Evolutionary conservation across 2,329 filamentous ascomycete species (phyloP), one percentile per base, ranked within the genome.

Genomic region (Trichoderma arundinaceum): DNA sequence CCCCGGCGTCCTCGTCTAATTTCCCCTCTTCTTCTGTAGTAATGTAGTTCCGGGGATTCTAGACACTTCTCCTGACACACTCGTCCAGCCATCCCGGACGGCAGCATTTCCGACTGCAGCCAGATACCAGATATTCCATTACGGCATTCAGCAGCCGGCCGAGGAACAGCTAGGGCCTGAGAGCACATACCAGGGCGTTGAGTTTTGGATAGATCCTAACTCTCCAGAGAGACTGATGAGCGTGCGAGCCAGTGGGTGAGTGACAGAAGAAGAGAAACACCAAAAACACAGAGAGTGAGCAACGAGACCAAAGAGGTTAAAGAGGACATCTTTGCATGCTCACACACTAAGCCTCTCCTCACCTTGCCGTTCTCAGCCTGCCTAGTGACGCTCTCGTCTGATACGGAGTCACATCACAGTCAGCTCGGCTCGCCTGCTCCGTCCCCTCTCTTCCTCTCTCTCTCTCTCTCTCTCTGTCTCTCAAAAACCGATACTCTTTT

Each of bases 231-330:
- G 48, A n/a, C 4, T 32, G 46, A 19, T 13, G 28, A 33, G n/a
- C n/a, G n/a, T 28, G 4, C 22, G 4, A 28, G 22, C 22, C 12
- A 33, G 15, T 51, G 48, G 15, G 39, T 13, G 28, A 51, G 48
- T 32, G 48, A 22, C 48, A 33, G 48, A 32, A 4, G 13, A 33
- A n/a, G 13, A n/a, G 9, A 32, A 22, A 51, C 48, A 32, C 28
- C 13, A 17, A 9, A 9, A n/a, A 28, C 48, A 33, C 22, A 28
- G 22, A 28, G 22, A 3, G 22, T 28, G 22, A 10, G 2, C 10
- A 32, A 51, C 48, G 48, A 51, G 48, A n/a, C 48, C 28, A 38
- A 28, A 51, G 48, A 51, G 48, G 32, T 19, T 33, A 22, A n/a
- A 51, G 22, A 33, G 48, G 48, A 10, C 6, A 51, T 51, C n/a